Evolutionary conservation across 2,329 filamentous ascomycete genomes (phyloP).

Genomic region (Colletotrichum abscissum): DNA sequence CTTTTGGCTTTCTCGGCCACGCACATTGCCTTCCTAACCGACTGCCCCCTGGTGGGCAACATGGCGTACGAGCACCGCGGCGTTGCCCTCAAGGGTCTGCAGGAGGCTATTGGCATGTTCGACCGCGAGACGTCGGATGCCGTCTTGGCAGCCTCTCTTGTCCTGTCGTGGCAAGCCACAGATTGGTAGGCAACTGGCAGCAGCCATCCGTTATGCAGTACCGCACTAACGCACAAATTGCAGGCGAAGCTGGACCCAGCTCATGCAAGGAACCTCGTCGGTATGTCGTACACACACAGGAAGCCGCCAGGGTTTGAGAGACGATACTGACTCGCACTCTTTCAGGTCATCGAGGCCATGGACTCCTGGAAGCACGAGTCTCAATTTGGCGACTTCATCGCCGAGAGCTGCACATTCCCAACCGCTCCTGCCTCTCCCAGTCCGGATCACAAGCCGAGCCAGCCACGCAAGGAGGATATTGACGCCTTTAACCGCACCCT

Average conservation of each 20-base stretch:
- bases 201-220: conserved; percentile 40
- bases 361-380: conserved; percentile 92
- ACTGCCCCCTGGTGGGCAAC: conserved; percentile 86
- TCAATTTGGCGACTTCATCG: conserved; percentile 84
- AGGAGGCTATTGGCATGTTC: conserved; percentile 87
- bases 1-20: conserved; percentile 94
- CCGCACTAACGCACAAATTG: conserved; percentile 47
- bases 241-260: conserved; percentile 91
- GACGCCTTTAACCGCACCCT: conserved; percentile 75
- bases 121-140: conserved; percentile 90
- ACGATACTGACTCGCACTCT: neutral
- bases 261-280: conserved; percentile 91
- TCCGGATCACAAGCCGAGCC: conserved; percentile 70
- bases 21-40: conserved; percentile 90
- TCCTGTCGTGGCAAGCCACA: conserved; percentile 95
- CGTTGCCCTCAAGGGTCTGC: conserved; percentile 85
- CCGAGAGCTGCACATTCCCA: conserved; percentile 80
- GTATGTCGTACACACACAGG: conserved; percentile 61
- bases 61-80: conserved; percentile 91
- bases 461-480: conserved; percentile 77
- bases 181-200: conserved; percentile 80
- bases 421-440: conserved; percentile 72
- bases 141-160: conserved; percentile 88
- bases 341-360: conserved; percentile 86
- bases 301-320: neutral